A percentile compares a stretch with the other conserved stretches of the same genome.
Evolutionary conservation across 441 rosid genomes (phyloP).

Genomic region (Melianthus villosus): DNA sequence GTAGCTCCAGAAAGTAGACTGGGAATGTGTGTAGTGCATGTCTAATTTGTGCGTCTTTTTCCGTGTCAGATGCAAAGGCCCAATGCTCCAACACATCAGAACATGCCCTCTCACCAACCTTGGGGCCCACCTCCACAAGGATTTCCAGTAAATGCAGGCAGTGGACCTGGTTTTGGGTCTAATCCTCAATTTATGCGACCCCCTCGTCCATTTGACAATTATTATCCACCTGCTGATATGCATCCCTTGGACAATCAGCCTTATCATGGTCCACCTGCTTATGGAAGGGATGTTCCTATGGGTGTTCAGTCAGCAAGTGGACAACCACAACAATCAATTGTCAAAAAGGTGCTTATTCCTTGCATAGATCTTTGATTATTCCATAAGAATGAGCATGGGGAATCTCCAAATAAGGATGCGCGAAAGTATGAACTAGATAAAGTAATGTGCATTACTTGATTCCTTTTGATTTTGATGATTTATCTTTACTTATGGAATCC

Average conservation of each 20-base stretch:
- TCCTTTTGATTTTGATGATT: too few relatives aligned
- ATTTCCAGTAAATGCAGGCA: constrained; percentile 10
- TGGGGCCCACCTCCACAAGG: constrained; percentile 18
- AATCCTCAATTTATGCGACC: constrained; percentile 17
- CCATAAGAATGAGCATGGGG: not conserved
- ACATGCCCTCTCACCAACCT: constrained; percentile 13
- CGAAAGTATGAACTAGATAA: too few relatives aligned
- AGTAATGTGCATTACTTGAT: too few relatives aligned
- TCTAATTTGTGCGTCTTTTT: not conserved
- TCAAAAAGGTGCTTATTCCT: constrained; percentile 13
- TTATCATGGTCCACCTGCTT: constrained; percentile 14
- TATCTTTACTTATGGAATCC: too few relatives aligned
- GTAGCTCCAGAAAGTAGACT: not conserved
- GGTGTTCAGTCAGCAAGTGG: constrained; percentile 11
- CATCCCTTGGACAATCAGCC: constrained; percentile 13
- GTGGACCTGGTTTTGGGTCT: constrained; percentile 12
- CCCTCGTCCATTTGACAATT: constrained; percentile 14
- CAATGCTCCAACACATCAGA: constrained; percentile 10
- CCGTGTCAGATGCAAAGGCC: constrained; percentile 17
- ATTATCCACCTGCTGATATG: constrained; percentile 16
- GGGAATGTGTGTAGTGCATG: not conserved
- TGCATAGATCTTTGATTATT: not conserved
- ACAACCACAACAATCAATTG: constrained; percentile 13
- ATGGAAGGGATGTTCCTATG: constrained; percentile 17
- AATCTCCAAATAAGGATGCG: not conserved